Evolutionary conservation across 2,329 filamentous ascomycete species (phyloP).

Genomic region (Diaporthe sp.): DNA sequence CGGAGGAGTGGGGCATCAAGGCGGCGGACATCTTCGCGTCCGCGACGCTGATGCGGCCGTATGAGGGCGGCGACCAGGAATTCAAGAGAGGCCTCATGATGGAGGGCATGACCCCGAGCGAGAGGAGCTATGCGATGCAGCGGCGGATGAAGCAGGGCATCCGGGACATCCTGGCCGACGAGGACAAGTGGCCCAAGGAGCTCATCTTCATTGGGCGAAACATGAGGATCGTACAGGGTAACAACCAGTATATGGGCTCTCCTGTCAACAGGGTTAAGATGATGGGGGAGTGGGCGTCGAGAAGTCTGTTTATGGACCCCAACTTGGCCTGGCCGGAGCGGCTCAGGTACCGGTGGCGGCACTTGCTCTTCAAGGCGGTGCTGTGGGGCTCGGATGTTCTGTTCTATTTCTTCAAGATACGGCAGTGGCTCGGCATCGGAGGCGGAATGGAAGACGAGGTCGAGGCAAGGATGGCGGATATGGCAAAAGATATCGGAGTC

Average conservation of each 20-base stretch:
- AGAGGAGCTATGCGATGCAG: slow-evolving; percentile 93
- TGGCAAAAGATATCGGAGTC: slow-evolving; percentile 92
- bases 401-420: slow-evolving; percentile 85
- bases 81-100: slow-evolving; percentile 75
- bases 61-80: slow-evolving; percentile 84
- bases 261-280: slow-evolving; percentile 96
- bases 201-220: slow-evolving; percentile 94
- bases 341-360: slow-evolving; percentile 78
- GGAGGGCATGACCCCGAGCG: slow-evolving; percentile 70
- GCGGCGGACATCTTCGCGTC: slow-evolving; percentile 93
- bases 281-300: slow-evolving; percentile 89
- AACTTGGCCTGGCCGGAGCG: slow-evolving; percentile 75
- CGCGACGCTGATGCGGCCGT: slow-evolving; percentile 90
- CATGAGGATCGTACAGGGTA: slow-evolving; percentile 92
- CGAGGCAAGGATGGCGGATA: slow-evolving; percentile 86
- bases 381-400: slow-evolving; percentile 82
- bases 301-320: slow-evolving; percentile 82
- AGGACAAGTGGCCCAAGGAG: slow-evolving; percentile 90
- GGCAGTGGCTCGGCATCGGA: slow-evolving; percentile 82
- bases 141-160: slow-evolving; percentile 80
- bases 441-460: slow-evolving; percentile 95
- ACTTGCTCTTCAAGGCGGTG: slow-evolving; percentile 86
- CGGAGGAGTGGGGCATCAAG: slow-evolving; percentile 86
- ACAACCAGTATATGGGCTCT: slow-evolving; percentile 90
- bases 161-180: slow-evolving; percentile 81